Conservation (phyloP, 2,329 filamentous ascomycete genomes). For the Byssoonygena ceratinophila region DNA sequence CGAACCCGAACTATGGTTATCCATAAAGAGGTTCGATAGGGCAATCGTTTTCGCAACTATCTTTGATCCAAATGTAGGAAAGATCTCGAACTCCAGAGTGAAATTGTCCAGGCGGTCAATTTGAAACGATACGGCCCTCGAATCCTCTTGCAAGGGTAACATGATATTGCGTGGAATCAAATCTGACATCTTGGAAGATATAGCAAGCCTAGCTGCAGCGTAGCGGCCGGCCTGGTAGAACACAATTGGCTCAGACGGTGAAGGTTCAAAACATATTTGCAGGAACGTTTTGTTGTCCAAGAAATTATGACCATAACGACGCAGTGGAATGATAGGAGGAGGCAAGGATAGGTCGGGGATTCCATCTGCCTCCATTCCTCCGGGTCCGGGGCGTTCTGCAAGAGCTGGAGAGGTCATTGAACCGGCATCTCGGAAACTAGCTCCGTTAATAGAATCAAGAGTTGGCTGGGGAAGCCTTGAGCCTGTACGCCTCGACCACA, state of each 20-base stretch:
- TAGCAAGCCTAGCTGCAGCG: conserved; percentile 84
- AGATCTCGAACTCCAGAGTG: conserved; percentile 93
- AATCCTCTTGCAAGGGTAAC: conserved; percentile 91
- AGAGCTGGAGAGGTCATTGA: conserved; percentile 15
- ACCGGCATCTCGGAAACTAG: conserved; percentile 22
- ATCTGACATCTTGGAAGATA: conserved; percentile 92
- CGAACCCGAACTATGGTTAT: conserved; percentile 62
- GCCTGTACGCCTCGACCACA: conserved; percentile 40
- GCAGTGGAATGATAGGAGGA: conserved; percentile 87
- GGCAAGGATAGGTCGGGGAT: conserved; percentile 88
- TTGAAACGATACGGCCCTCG: conserved; percentile 86
- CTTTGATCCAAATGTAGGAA: conserved; percentile 92
- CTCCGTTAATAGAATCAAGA: conserved; percentile 29
- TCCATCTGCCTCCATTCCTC: conserved; percentile 58
- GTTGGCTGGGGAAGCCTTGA: conserved; percentile 22
- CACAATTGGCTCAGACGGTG: conserved; percentile 55
- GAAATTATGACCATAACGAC: conserved; percentile 96
- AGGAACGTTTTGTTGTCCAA: conserved; percentile 95
- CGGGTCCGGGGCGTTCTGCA: conserved; percentile 7
- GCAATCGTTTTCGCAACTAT: conserved; percentile 94
- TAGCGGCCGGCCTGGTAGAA: conserved; percentile 98
- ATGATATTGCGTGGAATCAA: conserved; percentile 94
- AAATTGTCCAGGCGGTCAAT: conserved; percentile 89
- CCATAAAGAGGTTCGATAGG: conserved; percentile 73
- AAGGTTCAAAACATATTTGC: conserved; percentile 69